phyloP scores from a whole-genome alignment of 495 filamentous ascomycete species.

The Trichoderma reesei region DNA sequence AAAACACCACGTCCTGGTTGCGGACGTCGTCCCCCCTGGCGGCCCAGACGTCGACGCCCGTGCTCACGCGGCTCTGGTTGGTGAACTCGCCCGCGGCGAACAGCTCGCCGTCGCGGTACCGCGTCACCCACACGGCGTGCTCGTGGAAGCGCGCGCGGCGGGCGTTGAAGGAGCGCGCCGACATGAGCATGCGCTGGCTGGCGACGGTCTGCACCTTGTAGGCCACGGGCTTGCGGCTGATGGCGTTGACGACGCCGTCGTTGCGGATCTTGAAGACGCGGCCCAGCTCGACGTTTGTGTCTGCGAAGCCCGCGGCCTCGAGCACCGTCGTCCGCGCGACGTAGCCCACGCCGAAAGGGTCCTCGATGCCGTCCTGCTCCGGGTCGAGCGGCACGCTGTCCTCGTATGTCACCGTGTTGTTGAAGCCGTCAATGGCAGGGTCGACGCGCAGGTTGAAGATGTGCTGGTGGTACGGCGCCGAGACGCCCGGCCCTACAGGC shows the following conservation, averaged over 20 bases:
- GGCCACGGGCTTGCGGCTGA: slow-evolving; percentile 48
- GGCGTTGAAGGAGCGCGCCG: slow-evolving; percentile 51
- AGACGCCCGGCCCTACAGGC: slow-evolving; percentile 55
- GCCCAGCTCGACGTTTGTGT: slow-evolving; percentile 46
- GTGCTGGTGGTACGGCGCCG: slow-evolving; percentile 84
- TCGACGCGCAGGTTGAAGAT: slow-evolving; percentile 89
- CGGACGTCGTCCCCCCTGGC: slow-evolving; percentile 51
- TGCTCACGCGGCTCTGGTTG: slow-evolving; percentile 14
- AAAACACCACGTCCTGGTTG: slow-evolving; percentile 82
- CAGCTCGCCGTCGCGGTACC: slow-evolving; percentile 64
- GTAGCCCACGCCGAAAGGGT: slow-evolving; percentile 72
- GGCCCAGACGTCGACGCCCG: not conserved
- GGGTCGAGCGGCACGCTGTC: slow-evolving; percentile 59
- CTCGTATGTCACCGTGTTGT: slow-evolving; percentile 78
- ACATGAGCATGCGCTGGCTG: slow-evolving; percentile 8
- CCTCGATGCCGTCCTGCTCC: slow-evolving; percentile 68
- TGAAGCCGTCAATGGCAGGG: slow-evolving; percentile 77
- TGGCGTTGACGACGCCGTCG: slow-evolving; percentile 50
- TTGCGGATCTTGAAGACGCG: slow-evolving; percentile 57
- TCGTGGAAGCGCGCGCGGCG: slow-evolving; percentile 63
- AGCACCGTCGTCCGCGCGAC: slow-evolving; percentile 25
- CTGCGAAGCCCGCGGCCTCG: slow-evolving; percentile 42
- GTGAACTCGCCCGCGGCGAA: slow-evolving; percentile 81
- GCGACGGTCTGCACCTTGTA: slow-evolving; percentile 5
- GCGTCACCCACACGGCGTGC: slow-evolving; percentile 51